Evolutionary conservation across 1,284 basidiomycete genomes (phyloP).

Genomic region (Pseudozyma sp.): DNA sequence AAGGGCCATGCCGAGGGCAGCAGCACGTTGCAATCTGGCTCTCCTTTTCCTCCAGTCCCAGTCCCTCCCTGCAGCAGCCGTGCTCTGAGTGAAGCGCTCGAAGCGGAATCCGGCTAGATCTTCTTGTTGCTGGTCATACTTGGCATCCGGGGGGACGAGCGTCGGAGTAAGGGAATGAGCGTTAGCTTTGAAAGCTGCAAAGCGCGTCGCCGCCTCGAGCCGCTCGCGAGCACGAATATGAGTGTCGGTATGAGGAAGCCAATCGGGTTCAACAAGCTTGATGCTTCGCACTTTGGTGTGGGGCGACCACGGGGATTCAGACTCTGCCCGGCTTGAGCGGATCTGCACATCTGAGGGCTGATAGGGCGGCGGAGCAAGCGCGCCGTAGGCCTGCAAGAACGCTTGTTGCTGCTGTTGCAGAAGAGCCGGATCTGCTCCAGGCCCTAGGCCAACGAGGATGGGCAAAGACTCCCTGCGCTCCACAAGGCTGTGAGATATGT

Average conservation of each 20-base stretch:
- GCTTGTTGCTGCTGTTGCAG: conserved; percentile 13
- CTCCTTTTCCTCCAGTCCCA: conserved; percentile 64
- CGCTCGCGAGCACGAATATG: conserved; percentile 63
- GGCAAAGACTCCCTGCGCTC: conserved; percentile 28
- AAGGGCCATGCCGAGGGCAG: conserved; percentile 35
- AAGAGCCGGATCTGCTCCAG: not conserved
- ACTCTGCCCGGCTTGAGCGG: not conserved
- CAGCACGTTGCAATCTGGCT: conserved; percentile 38
- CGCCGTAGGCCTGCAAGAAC: conserved; percentile 10
- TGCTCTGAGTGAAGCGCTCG: conserved; percentile 62
- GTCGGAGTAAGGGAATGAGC: not conserved
- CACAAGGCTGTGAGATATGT: conserved; percentile 32
- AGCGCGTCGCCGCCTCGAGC: conserved; percentile 44
- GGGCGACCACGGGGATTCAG: not conserved
- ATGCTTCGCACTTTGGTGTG: conserved; percentile 20
- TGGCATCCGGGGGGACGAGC: not conserved
- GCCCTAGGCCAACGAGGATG: conserved; percentile 3
- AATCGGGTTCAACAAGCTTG: conserved; percentile 62
- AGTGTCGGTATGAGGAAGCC: conserved; percentile 50
- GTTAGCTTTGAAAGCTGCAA: conserved; percentile 15
- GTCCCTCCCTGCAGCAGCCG: conserved; percentile 62
- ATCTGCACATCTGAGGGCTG: conserved; percentile 5
- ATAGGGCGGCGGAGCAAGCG: conserved; percentile 26
- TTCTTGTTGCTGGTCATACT: conserved; percentile 2
- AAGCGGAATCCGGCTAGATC: conserved; percentile 63